Evolutionary conservation across 2,329 filamentous ascomycete genomes (phyloP).

Genomic region (Corinectria fuckeliana): DNA sequence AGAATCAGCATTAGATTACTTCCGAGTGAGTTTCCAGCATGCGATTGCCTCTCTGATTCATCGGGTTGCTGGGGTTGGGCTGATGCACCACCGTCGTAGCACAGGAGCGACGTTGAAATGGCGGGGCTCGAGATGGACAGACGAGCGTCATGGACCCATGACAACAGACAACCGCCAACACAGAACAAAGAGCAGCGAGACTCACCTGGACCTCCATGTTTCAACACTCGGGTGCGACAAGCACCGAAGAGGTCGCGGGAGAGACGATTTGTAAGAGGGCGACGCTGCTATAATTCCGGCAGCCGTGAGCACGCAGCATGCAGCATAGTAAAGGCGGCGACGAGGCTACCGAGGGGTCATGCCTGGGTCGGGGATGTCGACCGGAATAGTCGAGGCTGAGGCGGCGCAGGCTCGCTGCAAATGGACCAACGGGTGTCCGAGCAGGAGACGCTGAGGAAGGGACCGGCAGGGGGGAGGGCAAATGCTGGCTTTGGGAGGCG

Average conservation of each 20-base stretch:
- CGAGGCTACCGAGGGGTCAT: conserved; percentile 52
- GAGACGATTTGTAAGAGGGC: conserved; percentile 24
- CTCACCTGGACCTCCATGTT: conserved; percentile 58
- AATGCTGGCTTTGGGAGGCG: conserved; percentile 25
- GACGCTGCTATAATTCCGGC: conserved; percentile 53
- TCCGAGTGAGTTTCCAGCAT: background rate
- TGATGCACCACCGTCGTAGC: conserved; percentile 29
- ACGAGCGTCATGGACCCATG: conserved; percentile 34
- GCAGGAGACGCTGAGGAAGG: conserved; percentile 24
- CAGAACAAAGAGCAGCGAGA: conserved; percentile 26
- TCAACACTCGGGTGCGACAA: conserved; percentile 36
- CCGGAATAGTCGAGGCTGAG: conserved; percentile 26
- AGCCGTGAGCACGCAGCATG: conserved; percentile 50
- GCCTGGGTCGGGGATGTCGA: conserved; percentile 40
- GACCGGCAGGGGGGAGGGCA: conserved; percentile 13
- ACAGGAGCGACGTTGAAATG: conserved; percentile 33
- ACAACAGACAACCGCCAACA: conserved; percentile 11
- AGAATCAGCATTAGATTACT: background rate
- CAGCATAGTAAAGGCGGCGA: conserved; percentile 50
- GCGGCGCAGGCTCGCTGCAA: conserved; percentile 8
- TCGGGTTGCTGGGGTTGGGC: conserved; percentile 29
- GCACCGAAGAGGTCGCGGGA: conserved; percentile 3
- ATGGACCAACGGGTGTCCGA: conserved; percentile 13
- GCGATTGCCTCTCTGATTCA: conserved; percentile 18
- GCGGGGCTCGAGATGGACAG: conserved; percentile 36